These are phyloP conservation scores for Pichia sp. DNA, from an alignment of 1,139 yeast genomes.

Conservation along the genomic window DNA sequence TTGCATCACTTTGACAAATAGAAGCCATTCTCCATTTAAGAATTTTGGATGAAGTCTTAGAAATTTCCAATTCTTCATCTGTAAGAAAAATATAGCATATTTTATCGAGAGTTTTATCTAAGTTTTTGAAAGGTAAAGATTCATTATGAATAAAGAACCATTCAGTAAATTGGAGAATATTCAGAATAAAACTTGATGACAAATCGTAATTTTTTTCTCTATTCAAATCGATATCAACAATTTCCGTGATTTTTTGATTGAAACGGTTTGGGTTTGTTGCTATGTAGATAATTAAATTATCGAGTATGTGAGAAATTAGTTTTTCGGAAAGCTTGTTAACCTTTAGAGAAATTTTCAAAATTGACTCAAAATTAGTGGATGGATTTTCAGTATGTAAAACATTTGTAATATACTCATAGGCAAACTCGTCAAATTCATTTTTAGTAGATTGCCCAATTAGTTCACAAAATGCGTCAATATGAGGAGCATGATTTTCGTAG, in stretches of 20 bases:
- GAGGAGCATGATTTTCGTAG: slow-evolving; percentile 3
- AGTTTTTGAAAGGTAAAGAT: slow-evolving; percentile 2
- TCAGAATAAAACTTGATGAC: slow-evolving; percentile 5
- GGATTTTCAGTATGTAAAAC: slow-evolving; percentile 7
- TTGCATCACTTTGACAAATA: slow-evolving; percentile 27
- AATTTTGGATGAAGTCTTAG: slow-evolving; percentile 34
- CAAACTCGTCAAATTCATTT: slow-evolving; percentile 24
- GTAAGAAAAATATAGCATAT: slow-evolving; percentile 33
- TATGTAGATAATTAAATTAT: slow-evolving; percentile 8
- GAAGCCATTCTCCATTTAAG: slow-evolving; percentile 45
- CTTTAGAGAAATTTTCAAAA: slow-evolving; percentile 16
- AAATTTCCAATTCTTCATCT: slow-evolving; percentile 32
- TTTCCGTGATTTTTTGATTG: slow-evolving; percentile 7
- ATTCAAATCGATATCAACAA: background rate
- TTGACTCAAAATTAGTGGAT: slow-evolving; percentile 4
- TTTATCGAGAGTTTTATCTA: slow-evolving; percentile 20
- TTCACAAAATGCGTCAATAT: slow-evolving; percentile 34
- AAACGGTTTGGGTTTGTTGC: slow-evolving; percentile 16
- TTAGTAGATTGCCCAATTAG: slow-evolving; percentile 31
- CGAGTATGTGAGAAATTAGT: slow-evolving; percentile 9
- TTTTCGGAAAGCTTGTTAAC: slow-evolving; percentile 10
- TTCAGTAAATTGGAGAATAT: slow-evolving; percentile 20
- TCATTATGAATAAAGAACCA: slow-evolving; percentile 20
- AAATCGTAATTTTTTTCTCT: slow-evolving; percentile 6
- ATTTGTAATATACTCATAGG: slow-evolving; percentile 24